Base-by-base conservation (phyloP, 2,329 filamentous ascomycete species). In the Aspergillus sp. region DNA sequence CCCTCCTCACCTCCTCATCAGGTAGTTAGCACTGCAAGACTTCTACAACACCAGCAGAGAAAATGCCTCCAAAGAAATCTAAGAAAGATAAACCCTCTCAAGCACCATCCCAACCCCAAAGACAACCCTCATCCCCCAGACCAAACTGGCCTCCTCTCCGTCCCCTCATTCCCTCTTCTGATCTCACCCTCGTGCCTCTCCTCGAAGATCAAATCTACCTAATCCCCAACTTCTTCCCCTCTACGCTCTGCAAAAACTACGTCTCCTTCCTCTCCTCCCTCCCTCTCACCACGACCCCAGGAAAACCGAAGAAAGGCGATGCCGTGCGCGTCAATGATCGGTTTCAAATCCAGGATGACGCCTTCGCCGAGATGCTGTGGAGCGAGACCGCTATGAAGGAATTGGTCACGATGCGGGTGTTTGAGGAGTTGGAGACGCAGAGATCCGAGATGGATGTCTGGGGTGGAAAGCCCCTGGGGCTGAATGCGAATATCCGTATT, bases 291-390 rank as follows among this genome's bases (percentile, higher is more conserved):
- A 95, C 90, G 1, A 96, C 90, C 0, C 90, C 90, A 0, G 85
- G 84, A 0, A 85, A 84, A 55, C 90, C 90, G 1, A 93, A 89
- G 69, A 86, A 84, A 56, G 90, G 89, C 45, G 87, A 94, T 50
- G 91, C 91, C 1, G 81, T 90, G 6, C 81, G 93, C 32, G 88
- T 96, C 44, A 97, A 97, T 68, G 93, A 97, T 68, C 85, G 93
- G 10, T 96, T 88, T 63, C 90, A 96, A 72, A 76, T 96, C 17
- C 77, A 91, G 23, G 92, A 97, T 73, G 72, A 82, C 23, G 71
- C 59, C 0, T 96, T 97, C 70, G 89, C 92, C 0, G 79, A 84
- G 62, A 77, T 81, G 50, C 71, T 97, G 13, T 97, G 92, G 91
- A 79, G 80, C 42, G 80, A 83, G 56, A 96, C 91, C 1, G 88